phyloP scores from a whole-genome alignment of 1,139 yeast genomes.

The Yamadazyma friedrichii region DNA sequence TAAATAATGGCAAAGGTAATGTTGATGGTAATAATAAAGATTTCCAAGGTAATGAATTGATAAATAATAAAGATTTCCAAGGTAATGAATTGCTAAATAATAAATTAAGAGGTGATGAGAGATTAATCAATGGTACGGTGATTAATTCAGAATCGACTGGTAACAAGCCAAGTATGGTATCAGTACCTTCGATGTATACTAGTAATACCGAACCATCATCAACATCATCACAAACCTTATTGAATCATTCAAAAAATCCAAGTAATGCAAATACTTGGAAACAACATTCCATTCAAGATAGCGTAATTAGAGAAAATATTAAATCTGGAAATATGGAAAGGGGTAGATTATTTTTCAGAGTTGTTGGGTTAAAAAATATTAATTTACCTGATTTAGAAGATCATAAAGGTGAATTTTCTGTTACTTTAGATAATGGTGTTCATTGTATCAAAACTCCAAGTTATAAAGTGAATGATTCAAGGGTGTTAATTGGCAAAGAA shows the following conservation, averaged over 20 bases:
- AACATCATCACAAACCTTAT: conserved; percentile 17
- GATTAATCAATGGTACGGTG: background rate
- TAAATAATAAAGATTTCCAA: conserved; percentile 10
- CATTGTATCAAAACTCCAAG: conserved; percentile 81
- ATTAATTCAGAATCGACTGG: conserved; percentile 4
- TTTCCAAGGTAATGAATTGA: conserved; percentile 21
- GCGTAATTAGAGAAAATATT: conserved; percentile 16
- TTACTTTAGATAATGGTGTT: conserved; percentile 85
- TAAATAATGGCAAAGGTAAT: background rate
- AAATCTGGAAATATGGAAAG: conserved; percentile 40
- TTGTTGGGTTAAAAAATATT: conserved; percentile 59
- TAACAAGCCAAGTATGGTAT: conserved; percentile 24
- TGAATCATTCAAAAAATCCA: conserved; percentile 8
- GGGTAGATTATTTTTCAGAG: conserved; percentile 72
- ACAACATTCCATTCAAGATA: conserved; percentile 16
- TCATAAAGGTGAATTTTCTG: conserved; percentile 62
- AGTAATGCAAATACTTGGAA: conserved; percentile 12
- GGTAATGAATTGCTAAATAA: conserved; percentile 23
- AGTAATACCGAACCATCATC: conserved; percentile 18
- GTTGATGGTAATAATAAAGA: background rate
- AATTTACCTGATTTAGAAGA: conserved; percentile 53
- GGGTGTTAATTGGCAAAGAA: conserved; percentile 65
- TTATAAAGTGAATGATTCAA: conserved; percentile 39
- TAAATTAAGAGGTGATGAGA: conserved; percentile 24
- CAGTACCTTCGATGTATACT: conserved; percentile 29